Percentiles rank a stretch among this genome's conserved stretches.
These are phyloP conservation scores for Xylaria sp. DNA, from an alignment of 2,329 filamentous ascomycete species.

Conservation along the genomic window DNA sequence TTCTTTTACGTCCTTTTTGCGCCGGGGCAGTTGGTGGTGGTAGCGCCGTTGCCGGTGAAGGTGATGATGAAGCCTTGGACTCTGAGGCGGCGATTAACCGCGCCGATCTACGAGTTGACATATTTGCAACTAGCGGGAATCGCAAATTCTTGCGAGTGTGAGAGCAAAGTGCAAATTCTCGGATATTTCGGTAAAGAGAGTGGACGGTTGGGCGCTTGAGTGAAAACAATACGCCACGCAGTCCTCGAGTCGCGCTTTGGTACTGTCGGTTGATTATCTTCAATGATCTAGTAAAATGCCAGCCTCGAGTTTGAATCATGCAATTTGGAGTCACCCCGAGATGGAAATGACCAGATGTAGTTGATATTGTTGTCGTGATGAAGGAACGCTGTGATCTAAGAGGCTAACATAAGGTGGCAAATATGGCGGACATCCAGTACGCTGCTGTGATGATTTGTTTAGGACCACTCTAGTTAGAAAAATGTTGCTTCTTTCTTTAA, in stretches of 20 bases:
- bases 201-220: not conserved
- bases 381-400: conserved; percentile 16
- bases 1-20: conserved; percentile 51
- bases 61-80: conserved; percentile 28
- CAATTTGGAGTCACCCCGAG: not conserved
- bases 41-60: conserved; percentile 36
- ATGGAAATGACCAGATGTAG: not conserved
- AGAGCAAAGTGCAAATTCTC: conserved; percentile 3
- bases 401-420: conserved; percentile 21
- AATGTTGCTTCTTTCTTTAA: not conserved
- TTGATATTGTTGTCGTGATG: conserved; percentile 1
- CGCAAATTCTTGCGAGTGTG: not conserved
- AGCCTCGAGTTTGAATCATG: not conserved
- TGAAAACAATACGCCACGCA: conserved; percentile 19
- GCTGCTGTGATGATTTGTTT: conserved; percentile 18
- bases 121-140: conserved; percentile 37
- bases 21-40: conserved; percentile 40
- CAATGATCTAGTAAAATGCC: not conserved
- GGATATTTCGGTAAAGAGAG: conserved; percentile 7
- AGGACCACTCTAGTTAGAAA: not conserved
- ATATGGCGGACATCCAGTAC: conserved; percentile 19
- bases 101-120: conserved; percentile 49
- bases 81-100: conserved; percentile 46
- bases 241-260: not conserved
- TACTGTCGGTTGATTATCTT: not conserved